phyloP scores from a whole-genome alignment of 140 eudicot genomes.

The Oenanthe javanica region DNA sequence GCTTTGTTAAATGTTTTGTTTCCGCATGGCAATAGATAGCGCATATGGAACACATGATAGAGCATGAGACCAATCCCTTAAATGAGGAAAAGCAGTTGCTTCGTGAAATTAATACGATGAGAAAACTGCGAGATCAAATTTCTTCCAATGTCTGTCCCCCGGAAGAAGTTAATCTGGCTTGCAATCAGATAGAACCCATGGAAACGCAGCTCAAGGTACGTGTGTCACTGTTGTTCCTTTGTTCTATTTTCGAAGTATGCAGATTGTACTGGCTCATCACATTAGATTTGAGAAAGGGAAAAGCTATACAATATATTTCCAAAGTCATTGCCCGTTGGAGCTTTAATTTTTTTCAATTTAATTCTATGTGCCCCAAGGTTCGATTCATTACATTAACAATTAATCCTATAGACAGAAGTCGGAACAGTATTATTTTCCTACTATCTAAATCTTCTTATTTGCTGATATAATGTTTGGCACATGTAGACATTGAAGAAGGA shows the following conservation, averaged over 20 bases:
- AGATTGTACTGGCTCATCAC: neutral
- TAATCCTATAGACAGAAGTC: neutral
- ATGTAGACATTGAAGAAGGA: conserved; percentile 67
- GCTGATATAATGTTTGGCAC: conserved; percentile 11
- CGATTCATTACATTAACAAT: neutral
- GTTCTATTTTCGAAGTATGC: neutral
- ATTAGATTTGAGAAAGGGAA: neutral
- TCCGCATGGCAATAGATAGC: conserved; percentile 38
- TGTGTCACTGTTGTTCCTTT: neutral
- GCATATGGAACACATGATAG: conserved; percentile 60
- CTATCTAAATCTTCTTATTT: neutral
- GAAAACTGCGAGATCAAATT: conserved; percentile 52
- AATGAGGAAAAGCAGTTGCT: conserved; percentile 74
- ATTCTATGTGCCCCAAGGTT: neutral
- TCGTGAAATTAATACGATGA: conserved; percentile 75
- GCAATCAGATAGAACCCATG: conserved; percentile 45
- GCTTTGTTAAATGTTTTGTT: neutral
- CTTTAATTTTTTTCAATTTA: neutral
- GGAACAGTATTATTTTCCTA: neutral
- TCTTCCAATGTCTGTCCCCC: conserved; percentile 54
- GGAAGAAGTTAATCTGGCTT: conserved; percentile 55
- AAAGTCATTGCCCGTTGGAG: neutral
- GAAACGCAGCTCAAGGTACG: conserved; percentile 72
- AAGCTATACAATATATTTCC: neutral
- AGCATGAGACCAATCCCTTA: conserved; percentile 64